phyloP scores from a whole-genome alignment of 2,329 filamentous ascomycete genomes.

The Penicillium sclerotiorum region DNA sequence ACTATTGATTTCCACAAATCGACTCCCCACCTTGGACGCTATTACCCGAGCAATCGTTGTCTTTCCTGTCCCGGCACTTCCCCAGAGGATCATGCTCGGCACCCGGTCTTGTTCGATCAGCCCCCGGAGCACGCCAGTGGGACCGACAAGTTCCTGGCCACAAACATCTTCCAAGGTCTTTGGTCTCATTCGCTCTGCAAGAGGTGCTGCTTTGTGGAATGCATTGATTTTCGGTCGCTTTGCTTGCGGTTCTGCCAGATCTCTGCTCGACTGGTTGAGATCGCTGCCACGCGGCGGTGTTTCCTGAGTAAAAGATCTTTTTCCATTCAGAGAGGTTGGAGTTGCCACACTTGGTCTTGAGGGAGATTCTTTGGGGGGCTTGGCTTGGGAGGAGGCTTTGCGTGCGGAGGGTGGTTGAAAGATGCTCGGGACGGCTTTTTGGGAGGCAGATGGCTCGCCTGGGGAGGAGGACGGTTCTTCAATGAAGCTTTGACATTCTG shows the following conservation, averaged over 20 bases:
- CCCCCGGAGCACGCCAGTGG: slow-evolving; percentile 77
- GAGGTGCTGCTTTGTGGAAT: slow-evolving; percentile 71
- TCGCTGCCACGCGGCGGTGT: slow-evolving; percentile 25
- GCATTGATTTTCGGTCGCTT: slow-evolving; percentile 70
- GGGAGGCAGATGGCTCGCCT: slow-evolving; percentile 38
- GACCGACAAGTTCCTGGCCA: slow-evolving; percentile 89
- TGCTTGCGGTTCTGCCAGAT: slow-evolving; percentile 45
- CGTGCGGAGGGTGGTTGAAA: slow-evolving; percentile 56
- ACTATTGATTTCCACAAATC: slow-evolving; percentile 95
- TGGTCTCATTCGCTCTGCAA: slow-evolving; percentile 94
- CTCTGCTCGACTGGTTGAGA: slow-evolving; percentile 24
- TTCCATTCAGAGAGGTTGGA: slow-evolving; percentile 31
- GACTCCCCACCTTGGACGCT: slow-evolving; percentile 75
- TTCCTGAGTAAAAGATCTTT: slow-evolving; percentile 35
- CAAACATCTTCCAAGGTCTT: slow-evolving; percentile 79
- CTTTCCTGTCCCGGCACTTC: slow-evolving; percentile 53
- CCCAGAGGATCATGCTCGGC: slow-evolving; percentile 92
- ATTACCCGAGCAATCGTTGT: slow-evolving; percentile 85
- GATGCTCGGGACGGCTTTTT: slow-evolving; percentile 53
- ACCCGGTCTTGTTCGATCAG: slow-evolving; percentile 84
- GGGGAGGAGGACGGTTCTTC: slow-evolving; percentile 53
- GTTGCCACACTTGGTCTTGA: slow-evolving; percentile 26
- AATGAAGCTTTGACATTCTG: slow-evolving; percentile 70
- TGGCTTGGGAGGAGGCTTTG: slow-evolving; percentile 40
- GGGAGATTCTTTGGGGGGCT: slow-evolving; percentile 28